phyloP scores from a whole-genome alignment of 2,329 filamentous ascomycete species.

The Diplodia corticola region DNA sequence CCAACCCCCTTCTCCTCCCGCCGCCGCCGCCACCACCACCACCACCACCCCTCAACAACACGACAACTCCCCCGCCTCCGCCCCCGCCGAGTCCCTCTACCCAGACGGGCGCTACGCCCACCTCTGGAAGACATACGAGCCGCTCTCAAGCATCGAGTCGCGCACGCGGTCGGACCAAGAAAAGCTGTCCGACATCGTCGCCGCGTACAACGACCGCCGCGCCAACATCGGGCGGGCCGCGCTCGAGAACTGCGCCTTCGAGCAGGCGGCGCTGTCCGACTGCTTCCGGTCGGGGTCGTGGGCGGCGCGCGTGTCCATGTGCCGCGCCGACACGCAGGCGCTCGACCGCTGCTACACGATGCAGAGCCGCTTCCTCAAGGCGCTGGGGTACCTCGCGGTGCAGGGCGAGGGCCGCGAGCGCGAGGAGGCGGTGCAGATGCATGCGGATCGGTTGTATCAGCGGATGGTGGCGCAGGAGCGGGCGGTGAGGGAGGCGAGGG shows the following conservation, averaged over 20 bases:
- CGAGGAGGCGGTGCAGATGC: conserved; percentile 85
- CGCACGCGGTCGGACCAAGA: conserved; percentile 74
- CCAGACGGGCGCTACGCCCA: conserved; percentile 76
- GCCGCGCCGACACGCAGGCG: conserved; percentile 70
- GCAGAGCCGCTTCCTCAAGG: conserved; percentile 88
- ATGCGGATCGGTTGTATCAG: conserved; percentile 87
- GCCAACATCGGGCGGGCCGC: conserved; percentile 76
- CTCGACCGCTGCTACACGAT: conserved; percentile 88
- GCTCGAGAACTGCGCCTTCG: conserved; percentile 88
- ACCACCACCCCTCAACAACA: conserved; percentile 24
- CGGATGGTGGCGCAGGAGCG: conserved; percentile 82
- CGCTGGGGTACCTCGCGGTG: conserved; percentile 78
- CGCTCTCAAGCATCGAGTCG: conserved; percentile 68
- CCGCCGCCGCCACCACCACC: neutral
- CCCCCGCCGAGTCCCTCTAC: conserved; percentile 59
- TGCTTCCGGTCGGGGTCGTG: conserved; percentile 74
- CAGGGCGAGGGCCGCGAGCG: conserved; percentile 68
- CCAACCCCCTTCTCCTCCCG: conserved; percentile 26
- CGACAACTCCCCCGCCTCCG: conserved; percentile 30
- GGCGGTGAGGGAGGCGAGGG: conserved; percentile 68
- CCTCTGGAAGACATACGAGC: conserved; percentile 88
- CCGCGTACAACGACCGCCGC: conserved; percentile 81
- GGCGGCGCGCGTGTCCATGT: conserved; percentile 73
- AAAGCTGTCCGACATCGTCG: conserved; percentile 75
- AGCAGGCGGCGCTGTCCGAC: conserved; percentile 77